Conservation (phyloP, 305 asterid genomes). For the Fraxinus nigra region DNA sequence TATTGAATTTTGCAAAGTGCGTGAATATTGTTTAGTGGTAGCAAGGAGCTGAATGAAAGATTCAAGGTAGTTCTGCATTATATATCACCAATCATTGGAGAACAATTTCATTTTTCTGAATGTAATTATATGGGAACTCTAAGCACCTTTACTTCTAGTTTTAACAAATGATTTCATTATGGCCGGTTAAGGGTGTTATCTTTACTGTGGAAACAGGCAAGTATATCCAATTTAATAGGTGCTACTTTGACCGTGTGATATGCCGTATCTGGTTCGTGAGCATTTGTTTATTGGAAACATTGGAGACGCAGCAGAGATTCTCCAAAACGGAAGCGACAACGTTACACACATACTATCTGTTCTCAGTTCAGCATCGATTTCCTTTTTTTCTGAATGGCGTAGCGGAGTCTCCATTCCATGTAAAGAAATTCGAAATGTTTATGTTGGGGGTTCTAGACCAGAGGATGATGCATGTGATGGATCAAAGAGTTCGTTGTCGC, state of each 20-base stretch:
- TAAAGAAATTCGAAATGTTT: constrained; percentile 75
- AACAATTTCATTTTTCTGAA: neutral
- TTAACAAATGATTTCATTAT: neutral
- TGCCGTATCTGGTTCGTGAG: constrained; percentile 89
- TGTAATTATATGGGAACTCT: neutral
- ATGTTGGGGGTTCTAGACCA: constrained; percentile 52
- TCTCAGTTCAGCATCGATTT: constrained; percentile 81
- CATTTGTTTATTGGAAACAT: constrained; percentile 79
- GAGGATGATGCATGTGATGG: constrained; percentile 45
- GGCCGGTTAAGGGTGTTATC: neutral
- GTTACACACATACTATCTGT: constrained; percentile 75
- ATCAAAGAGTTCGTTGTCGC: constrained; percentile 56
- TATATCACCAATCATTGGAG: neutral
- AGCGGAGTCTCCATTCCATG: constrained; percentile 55
- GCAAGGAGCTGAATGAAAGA: neutral
- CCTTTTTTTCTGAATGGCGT: constrained; percentile 95
- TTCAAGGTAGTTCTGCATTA: neutral
- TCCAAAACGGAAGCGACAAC: constrained; percentile 72
- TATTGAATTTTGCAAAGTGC: constrained; percentile 4
- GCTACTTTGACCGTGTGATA: constrained; percentile 35
- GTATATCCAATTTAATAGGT: constrained; percentile 20
- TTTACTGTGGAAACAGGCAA: constrained; percentile 2
- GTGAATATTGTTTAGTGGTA: neutral
- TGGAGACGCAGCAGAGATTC: constrained; percentile 84
- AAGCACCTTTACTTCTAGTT: constrained; percentile 1